These are phyloP conservation scores for Actinomortierella wolfii DNA, from an alignment of 371 early-diverging fungal species.

Conservation along the genomic window DNA sequence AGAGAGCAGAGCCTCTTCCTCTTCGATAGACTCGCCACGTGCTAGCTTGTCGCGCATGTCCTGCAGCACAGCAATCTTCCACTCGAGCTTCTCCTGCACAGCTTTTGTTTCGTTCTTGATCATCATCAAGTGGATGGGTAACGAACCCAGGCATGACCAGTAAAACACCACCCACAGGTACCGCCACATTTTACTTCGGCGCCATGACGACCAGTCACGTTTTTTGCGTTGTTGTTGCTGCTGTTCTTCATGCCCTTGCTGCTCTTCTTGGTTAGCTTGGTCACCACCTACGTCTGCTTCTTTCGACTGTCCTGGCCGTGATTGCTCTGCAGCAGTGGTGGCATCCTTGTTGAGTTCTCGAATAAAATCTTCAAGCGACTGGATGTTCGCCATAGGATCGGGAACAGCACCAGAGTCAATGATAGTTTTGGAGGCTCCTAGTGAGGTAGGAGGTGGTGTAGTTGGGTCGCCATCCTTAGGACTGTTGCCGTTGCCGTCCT, in stretches of 20 bases:
- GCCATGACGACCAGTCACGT: constrained; percentile 8
- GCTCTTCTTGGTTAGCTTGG: not conserved
- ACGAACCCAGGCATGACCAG: constrained; percentile 30
- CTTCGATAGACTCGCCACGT: constrained; percentile 35
- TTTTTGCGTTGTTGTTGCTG: constrained; percentile 4
- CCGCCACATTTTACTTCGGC: constrained; percentile 14
- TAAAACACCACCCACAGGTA: constrained; percentile 23
- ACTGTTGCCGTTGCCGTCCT: not conserved
- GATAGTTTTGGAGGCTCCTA: constrained; percentile 9
- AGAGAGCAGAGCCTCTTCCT: constrained; percentile 34
- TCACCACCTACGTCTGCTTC: not conserved
- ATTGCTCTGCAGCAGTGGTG: too few species aligned
- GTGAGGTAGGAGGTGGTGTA: constrained; percentile 18
- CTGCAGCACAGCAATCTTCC: constrained; percentile 37
- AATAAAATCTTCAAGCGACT: constrained; percentile 32
- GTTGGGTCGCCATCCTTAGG: not conserved
- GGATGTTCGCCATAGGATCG: constrained; percentile 11
- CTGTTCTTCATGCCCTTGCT: not conserved
- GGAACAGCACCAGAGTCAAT: not conserved
- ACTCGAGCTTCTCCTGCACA: constrained; percentile 24
- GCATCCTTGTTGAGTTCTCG: constrained; percentile 17
- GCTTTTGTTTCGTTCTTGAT: constrained; percentile 33
- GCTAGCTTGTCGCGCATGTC: constrained; percentile 42
- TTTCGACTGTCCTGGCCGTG: constrained; percentile 1
- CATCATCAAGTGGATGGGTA: constrained; percentile 33